These are phyloP conservation scores for Talaromyces sp. DNA, from an alignment of 2,329 filamentous ascomycete genomes.

Conservation along the genomic window DNA sequence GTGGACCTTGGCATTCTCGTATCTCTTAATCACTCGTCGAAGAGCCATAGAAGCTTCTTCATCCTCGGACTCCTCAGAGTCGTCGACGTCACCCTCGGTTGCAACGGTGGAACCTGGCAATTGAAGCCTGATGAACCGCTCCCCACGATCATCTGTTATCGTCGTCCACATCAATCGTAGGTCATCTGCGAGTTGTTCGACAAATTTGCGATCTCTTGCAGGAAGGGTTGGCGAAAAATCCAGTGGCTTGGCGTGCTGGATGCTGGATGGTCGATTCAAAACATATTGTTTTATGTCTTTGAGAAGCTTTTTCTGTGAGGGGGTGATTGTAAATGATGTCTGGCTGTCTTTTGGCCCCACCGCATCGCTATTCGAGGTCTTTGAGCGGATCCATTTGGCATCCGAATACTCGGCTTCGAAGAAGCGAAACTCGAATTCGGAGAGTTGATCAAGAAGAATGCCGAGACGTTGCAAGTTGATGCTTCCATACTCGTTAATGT, in stretches of 20 bases:
- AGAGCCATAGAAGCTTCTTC: conserved; percentile 82
- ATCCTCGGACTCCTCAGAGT: conserved; percentile 70
- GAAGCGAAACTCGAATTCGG: conserved; percentile 83
- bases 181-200: conserved; percentile 75
- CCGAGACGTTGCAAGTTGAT: conserved; percentile 82
- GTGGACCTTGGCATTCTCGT: conserved; percentile 82
- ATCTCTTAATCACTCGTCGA: conserved; percentile 78
- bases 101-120: conserved; percentile 52
- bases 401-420: conserved; percentile 89
- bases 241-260: conserved; percentile 51
- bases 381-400: conserved; percentile 86
- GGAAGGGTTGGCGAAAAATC: conserved; percentile 70
- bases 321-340: conserved; percentile 68
- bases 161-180: conserved; percentile 64
- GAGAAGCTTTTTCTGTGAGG: conserved; percentile 77
- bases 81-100: conserved; percentile 44
- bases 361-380: conserved; percentile 68
- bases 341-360: conserved; percentile 55
- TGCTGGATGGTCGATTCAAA: conserved; percentile 59
- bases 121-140: conserved; percentile 62
- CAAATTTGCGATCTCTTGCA: conserved; percentile 86
- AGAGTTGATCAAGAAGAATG: conserved; percentile 74
- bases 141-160: conserved; percentile 59
- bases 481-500: conserved; percentile 91
- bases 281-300: conserved; percentile 78